These are phyloP conservation scores for Leccinum arenicola DNA, from an alignment of 768 basidiomycete genomes.

Conservation along the genomic window DNA sequence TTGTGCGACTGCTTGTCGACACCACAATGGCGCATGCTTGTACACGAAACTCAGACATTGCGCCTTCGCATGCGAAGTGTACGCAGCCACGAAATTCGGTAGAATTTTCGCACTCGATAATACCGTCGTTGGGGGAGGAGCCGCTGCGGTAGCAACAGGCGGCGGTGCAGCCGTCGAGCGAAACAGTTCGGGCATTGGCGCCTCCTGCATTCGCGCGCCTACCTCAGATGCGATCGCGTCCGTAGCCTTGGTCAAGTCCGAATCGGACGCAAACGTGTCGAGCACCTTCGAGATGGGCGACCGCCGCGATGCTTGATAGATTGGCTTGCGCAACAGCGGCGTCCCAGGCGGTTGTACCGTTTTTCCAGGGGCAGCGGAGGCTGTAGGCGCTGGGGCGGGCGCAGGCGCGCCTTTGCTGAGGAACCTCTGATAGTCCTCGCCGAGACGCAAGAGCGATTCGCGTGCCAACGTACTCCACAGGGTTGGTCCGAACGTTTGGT, in stretches of 20 bases:
- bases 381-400: constrained; percentile 14
- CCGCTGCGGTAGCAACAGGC: constrained; percentile 12
- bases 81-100: neutral
- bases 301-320: constrained; percentile 39
- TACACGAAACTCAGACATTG: constrained; percentile 6
- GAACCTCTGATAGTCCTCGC: constrained; percentile 66
- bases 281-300: constrained; percentile 56
- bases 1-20: constrained; percentile 22
- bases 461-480: constrained; percentile 63
- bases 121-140: neutral
- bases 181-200: constrained; percentile 50
- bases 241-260: constrained; percentile 48
- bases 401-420: constrained; percentile 50
- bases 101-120: neutral
- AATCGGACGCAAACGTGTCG: constrained; percentile 59
- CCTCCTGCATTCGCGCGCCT: constrained; percentile 17
- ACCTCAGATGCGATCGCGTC: constrained; percentile 42
- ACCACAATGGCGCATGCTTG: constrained; percentile 31
- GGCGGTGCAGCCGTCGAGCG: constrained; percentile 34
- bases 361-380: constrained; percentile 28
- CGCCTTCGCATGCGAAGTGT: constrained; percentile 2
- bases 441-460: constrained; percentile 58
- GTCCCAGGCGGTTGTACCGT: constrained; percentile 30
- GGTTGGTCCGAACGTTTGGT: constrained; percentile 62
- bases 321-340: constrained; percentile 38